These are phyloP conservation scores for Begonia fuchsioides DNA, from an alignment of 306 rosid genomes.

Conservation along the genomic window DNA sequence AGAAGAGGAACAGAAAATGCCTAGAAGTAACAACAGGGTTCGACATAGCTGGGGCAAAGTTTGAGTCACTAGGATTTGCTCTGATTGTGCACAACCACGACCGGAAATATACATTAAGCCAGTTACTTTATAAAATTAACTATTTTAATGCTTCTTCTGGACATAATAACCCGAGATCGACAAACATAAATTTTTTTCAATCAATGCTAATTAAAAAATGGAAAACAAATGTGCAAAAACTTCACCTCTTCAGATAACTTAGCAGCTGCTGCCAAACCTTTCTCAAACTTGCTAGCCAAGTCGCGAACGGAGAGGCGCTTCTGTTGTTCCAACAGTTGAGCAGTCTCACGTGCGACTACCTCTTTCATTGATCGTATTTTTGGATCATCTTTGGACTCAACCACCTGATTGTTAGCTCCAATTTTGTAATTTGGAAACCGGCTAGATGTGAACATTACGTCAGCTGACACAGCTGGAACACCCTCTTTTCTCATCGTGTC, in stretches of 20 bases:
- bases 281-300: slow-evolving; percentile 80
- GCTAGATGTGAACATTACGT: slow-evolving; percentile 59
- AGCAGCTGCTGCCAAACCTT: slow-evolving; percentile 94
- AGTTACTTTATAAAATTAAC: not conserved
- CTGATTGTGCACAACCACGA: too few species aligned
- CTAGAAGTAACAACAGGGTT: too few species aligned
- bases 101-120: not conserved
- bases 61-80: too few species aligned
- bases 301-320: slow-evolving; percentile 83
- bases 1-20: too few species aligned
- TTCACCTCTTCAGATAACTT: slow-evolving; percentile 85
- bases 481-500: slow-evolving; percentile 58
- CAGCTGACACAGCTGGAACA: slow-evolving; percentile 56
- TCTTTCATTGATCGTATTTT: slow-evolving; percentile 71
- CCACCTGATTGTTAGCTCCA: slow-evolving; percentile 66
- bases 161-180: too few species aligned
- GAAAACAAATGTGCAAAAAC: not conserved
- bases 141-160: too few species aligned
- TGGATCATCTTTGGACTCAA: slow-evolving; percentile 56
- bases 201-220: too few species aligned
- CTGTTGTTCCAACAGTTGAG: slow-evolving; percentile 82
- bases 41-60: too few species aligned
- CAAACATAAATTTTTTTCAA: too few species aligned
- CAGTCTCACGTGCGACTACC: slow-evolving; percentile 85
- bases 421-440: slow-evolving; percentile 79